Base-by-base conservation (phyloP, 176 grass and related monocot species). In the Triticum monococcum region DNA sequence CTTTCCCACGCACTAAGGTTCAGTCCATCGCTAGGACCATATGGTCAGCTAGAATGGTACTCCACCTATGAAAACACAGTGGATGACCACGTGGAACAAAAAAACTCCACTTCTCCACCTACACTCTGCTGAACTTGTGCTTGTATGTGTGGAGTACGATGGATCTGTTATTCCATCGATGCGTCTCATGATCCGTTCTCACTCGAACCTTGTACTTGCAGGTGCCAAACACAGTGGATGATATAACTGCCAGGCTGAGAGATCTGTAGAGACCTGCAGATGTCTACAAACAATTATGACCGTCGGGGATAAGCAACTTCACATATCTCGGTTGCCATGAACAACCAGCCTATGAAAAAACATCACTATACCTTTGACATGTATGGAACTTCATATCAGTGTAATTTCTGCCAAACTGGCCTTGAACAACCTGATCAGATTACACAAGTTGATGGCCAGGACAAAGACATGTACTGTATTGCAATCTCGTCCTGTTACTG, bases 181-280 rank as follows among this genome's bases (percentile, higher is more conserved):
- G 45, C 9, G 11, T 60, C 5, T 46, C 33, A 26, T 81, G 50
- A 59, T 57, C 14, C 10, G 5, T 52, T 64, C 64, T 72, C 40
- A 76, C 48, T 28, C 17, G 1, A 32, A 46, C 32, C 63, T 36
- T 78, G 5, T 37, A 22, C 17, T 77, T 81, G 48, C 83, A 89
- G 88, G 78, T 77, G 20, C 62, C 36, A 10, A 26, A 81, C 40
- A 20, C 14, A 77, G 41, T 76, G 80, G 73, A 30, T 12, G 36
- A 76, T 25, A 77, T 81, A 86, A 68, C 83, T 18, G 50, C 76
- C 22, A 77, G 35, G 50, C 22, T 89, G 36, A 46, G 61, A 22
- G 62, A 89, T 17, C 77, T 89, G 4, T 80, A 89, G 60, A 80
- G 12, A 75, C 12, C 48, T 22, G n/a, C 16, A 30, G n/a, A 41